These are phyloP conservation scores for Angomonas deanei DNA, from an alignment of 208 protist genomes.

Conservation along the genomic window DNA sequence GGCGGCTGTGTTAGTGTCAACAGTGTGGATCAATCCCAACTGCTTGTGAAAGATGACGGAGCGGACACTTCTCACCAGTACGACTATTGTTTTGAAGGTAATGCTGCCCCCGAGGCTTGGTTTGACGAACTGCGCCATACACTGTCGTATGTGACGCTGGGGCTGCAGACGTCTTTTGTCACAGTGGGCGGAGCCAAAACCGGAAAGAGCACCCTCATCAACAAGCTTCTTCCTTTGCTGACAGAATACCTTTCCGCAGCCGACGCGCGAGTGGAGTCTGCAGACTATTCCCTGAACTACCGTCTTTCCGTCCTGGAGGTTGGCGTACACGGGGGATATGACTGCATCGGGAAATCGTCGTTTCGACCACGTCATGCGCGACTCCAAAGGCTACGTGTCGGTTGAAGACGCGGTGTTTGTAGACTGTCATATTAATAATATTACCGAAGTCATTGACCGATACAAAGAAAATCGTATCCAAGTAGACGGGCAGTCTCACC, in stretches of 20 bases:
- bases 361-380: conserved; percentile 14
- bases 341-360: conserved; percentile 16
- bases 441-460: conserved; percentile 17
- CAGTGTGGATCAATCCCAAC: neutral
- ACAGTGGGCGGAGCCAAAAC: conserved; percentile 26
- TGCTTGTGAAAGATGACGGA: conserved; percentile 12
- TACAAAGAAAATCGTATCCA: conserved; percentile 22
- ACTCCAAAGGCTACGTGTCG: conserved; percentile 25
- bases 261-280: neutral
- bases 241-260: conserved; percentile 14
- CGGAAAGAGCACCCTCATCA: conserved; percentile 28
- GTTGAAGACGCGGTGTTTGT: conserved; percentile 22
- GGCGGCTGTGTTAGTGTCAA: conserved; percentile 1
- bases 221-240: conserved; percentile 26
- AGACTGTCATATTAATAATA: conserved; percentile 20
- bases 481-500: conserved; percentile 28
- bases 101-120: conserved; percentile 14
- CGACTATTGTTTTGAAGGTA: conserved; percentile 31
- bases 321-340: conserved; percentile 17
- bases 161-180: conserved; percentile 34
- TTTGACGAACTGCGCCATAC: conserved; percentile 30
- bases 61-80: conserved; percentile 32
- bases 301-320: conserved; percentile 32
- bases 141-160: conserved; percentile 16
- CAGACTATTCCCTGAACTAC: conserved; percentile 17